Conservation (phyloP, 192 early-diverging fungal species). For the Backusella liffmaniae region DNA sequence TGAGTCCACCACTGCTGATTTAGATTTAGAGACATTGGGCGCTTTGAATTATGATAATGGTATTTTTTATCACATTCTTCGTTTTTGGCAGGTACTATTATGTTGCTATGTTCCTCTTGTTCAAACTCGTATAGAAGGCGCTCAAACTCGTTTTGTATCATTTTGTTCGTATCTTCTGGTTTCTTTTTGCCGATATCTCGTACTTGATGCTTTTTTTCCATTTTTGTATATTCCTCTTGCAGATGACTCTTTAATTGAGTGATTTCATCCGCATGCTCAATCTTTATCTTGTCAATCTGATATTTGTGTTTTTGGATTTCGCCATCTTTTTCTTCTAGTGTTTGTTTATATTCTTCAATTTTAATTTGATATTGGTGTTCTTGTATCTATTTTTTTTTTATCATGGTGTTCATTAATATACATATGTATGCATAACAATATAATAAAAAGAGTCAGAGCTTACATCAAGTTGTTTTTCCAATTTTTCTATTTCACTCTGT, state of each 20-base stretch:
- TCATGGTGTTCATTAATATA: neutral
- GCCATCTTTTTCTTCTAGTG: neutral
- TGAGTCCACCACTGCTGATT: slow-evolving; percentile 13
- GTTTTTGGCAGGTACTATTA: neutral
- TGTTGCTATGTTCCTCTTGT: neutral
- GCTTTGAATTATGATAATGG: neutral
- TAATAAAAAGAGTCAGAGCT: neutral
- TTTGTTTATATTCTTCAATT: slow-evolving; percentile 3
- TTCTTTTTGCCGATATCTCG: neutral
- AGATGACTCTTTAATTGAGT: neutral
- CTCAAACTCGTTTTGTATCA: neutral
- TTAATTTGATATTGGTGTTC: neutral
- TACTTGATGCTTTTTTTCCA: neutral
- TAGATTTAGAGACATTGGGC: neutral
- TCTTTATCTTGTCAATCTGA: neutral
- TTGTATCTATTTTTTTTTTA: neutral
- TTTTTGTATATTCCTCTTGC: neutral
- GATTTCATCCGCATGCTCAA: neutral
- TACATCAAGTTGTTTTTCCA: slow-evolving; percentile 11
- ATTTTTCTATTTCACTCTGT: slow-evolving; percentile 7
- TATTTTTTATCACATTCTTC: neutral
- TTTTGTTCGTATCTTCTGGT: neutral
- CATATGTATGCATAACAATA: neutral
- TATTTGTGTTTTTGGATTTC: neutral
- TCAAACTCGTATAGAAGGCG: neutral